Evolutionary conservation across 352 stramenopile genomes (phyloP), one percentile per base, ranked within the genome.

Genomic region (Globisporangium radiosum): DNA sequence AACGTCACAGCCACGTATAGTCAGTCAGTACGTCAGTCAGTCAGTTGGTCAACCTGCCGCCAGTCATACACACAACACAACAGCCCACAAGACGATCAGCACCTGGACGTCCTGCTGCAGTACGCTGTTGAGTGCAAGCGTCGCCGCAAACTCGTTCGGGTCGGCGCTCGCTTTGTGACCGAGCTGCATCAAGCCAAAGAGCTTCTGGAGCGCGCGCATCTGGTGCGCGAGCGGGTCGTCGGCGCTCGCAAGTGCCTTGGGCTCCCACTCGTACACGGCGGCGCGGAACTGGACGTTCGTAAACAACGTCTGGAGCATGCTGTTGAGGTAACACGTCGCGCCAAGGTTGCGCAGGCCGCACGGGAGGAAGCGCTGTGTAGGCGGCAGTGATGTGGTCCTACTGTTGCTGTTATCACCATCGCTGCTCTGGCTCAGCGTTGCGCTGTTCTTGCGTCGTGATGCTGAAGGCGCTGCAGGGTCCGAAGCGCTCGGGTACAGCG

Each of bases 31-130:
- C 6, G 36, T 17, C 14, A 47, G 49, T 38, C 25, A 33, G 0
- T n/a, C 25, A 33, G 2, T 33, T 33, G 25, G 25, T 3, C 1
- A 3, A 33, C 25, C 25, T 33, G 25, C 25, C 25, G 2, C 25
- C 1, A 33, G 25, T 3, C 25, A 33, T 33, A 33, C 25, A 33
- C 25, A 33, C 25, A 33, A 33, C 25, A 33, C 25, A 33, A 33
- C 25, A 33, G 25, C 2, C 1, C 11, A 8, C n/a, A 8, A 47
- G 14, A 33, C 17, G 39, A n/a, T 10, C 37, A 40, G 40, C 33
- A 92, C 84, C 76, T 96, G 85, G 14, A 83, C 85, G 66, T 96
- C 87, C 63, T 96, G 87, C 54, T 96, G 87, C 61, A 94, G 68
- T 7, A 83, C 80, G 54, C 84, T 85, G 60, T 96, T 89, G 9